A percentile compares a stretch with the other conserved stretches of the same genome.
Evolutionary conservation across 371 early-diverging fungal species (phyloP).

Genomic region (Furculomyces boomerangus): DNA sequence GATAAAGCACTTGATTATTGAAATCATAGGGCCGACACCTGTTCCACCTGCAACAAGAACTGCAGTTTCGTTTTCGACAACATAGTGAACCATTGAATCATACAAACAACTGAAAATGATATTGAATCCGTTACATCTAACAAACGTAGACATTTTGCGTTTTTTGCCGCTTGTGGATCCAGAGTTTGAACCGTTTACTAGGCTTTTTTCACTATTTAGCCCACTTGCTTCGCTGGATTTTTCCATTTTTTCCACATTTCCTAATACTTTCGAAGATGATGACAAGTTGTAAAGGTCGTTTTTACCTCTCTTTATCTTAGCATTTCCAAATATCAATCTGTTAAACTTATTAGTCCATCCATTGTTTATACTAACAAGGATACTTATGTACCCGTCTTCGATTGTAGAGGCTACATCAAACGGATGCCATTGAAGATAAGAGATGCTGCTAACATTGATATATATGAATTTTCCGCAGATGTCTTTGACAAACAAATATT

Average conservation of each 20-base stretch:
- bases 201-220: neutral
- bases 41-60: neutral
- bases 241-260: neutral
- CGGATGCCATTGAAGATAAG: constrained; percentile 60
- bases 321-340: neutral
- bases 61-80: constrained; percentile 1
- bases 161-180: neutral
- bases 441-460: constrained; percentile 40
- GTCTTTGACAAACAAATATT: constrained; percentile 10
- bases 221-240: neutral
- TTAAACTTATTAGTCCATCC: neutral
- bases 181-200: neutral
- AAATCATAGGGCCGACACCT: neutral
- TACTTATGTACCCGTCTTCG: constrained; percentile 39
- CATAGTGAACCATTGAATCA: neutral
- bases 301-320: no score
- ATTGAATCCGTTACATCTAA: neutral
- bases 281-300: no score
- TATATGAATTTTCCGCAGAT: constrained; percentile 59
- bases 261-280: neutral
- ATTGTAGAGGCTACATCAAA: constrained; percentile 74
- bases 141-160: no score
- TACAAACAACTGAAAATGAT: neutral
- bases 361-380: neutral
- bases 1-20: neutral